Base-by-base conservation (phyloP, 129 eudicot genomes). In the Flaveria ramosissima region DNA sequence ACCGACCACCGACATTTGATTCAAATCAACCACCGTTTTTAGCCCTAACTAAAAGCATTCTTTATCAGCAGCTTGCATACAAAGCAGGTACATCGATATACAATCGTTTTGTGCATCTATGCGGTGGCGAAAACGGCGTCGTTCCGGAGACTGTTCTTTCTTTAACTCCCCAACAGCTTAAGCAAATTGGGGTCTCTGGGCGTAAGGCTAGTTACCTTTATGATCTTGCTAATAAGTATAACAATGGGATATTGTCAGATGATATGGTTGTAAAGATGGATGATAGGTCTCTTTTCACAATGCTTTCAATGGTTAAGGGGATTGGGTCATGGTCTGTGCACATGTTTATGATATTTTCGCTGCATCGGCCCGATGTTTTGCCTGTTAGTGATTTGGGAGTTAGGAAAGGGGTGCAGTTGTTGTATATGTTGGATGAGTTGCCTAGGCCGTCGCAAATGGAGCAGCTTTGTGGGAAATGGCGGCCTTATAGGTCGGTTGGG, bases 291-390 rank as follows among this genome's bases (percentile, higher is more conserved):
- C 59, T 94, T 59, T 94, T 91, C 64, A 89, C 99, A 0, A 89
- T 91, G 97, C 80, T 94, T 12, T 87, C 97, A 0, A 94, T 94
- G 97, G 97, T 94, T 7, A 94, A 91, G 76, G 99, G 99, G 17
- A 94, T 94, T 61, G 99, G 99, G 32, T 89, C 97, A 0, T 94
- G 99, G 99, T 94, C 99, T 4, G 97, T 94, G 4, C 99, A 94
- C 78, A 89, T 89, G 99, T 94, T 94, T 57, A 94, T 94, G 99
- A 91, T 94, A 15, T 91, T 91, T 77, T 89, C 99, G 2, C 82
- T 94, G 47, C 94, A 87, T 36, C 81, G 99, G 52, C 99, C 97
- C 2, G 97, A 94, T 74, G 97, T 94, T 19, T 82, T 94, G 82
- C 99, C 99, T 0, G 89, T 87, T 51, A 91, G 96, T 61, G 99